A percentile compares a stretch with the other conserved stretches of the same genome.
Evolutionary conservation across 495 filamentous ascomycete genomes (phyloP).

Genomic region (Elasticomyces elasticus): DNA sequence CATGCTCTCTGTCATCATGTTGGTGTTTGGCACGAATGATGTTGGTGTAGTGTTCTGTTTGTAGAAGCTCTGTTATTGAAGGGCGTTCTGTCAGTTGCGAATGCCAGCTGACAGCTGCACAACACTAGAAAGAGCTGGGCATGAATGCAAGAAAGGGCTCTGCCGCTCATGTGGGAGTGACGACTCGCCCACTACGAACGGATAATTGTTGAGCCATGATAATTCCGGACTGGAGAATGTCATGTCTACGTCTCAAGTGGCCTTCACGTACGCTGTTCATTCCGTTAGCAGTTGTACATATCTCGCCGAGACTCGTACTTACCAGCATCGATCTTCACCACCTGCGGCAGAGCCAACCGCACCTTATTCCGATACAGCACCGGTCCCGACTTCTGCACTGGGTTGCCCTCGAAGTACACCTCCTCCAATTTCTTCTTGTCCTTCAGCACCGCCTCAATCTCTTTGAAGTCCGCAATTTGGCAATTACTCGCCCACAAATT

Average conservation of each 20-base stretch:
- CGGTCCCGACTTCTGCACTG: conserved; percentile 63
- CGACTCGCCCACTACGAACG: no score
- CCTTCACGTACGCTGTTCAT: neutral
- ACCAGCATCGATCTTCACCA: conserved; percentile 96
- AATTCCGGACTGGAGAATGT: no score
- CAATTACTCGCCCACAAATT: conserved; percentile 96
- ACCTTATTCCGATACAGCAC: conserved; percentile 91
- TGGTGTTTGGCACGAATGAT: no score
- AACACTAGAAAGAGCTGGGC: no score
- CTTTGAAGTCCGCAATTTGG: conserved; percentile 62
- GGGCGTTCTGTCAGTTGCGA: no score
- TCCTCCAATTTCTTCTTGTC: conserved; percentile 75
- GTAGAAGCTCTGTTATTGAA: no score
- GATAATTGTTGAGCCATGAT: no score
- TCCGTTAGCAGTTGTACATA: neutral
- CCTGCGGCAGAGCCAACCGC: conserved; percentile 70
- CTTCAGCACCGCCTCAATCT: conserved; percentile 69
- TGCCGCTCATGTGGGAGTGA: no score
- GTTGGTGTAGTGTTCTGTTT: no score
- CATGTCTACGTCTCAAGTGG: neutral
- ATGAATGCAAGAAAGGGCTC: no score
- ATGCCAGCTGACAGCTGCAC: no score
- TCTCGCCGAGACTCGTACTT: conserved; percentile 36
- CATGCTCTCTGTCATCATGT: no score
- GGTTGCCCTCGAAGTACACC: conserved; percentile 96